Percentiles rank a stretch among this genome's conserved stretches.
Conservation (phyloP, 2,329 filamentous ascomycete genomes). For the Scedosporium boydii region DNA sequence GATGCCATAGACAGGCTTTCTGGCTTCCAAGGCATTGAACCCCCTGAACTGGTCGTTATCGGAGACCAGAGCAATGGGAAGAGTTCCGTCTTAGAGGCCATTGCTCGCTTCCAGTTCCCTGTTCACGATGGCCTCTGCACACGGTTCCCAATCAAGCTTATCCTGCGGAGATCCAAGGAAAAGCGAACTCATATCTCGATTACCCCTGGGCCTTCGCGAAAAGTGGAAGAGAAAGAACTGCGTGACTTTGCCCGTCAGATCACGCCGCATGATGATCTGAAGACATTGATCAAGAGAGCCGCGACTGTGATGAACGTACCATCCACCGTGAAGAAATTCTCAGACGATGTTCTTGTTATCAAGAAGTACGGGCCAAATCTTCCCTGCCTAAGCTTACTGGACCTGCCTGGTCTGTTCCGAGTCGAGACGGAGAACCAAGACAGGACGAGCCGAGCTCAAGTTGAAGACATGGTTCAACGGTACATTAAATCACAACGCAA, state of each 20-base stretch:
- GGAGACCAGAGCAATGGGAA: neutral
- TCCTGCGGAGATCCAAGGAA: neutral
- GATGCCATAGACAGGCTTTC: neutral
- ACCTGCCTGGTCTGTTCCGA: neutral
- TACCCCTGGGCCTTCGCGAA: neutral
- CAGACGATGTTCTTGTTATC: neutral
- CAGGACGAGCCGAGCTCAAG: neutral
- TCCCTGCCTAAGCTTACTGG: neutral
- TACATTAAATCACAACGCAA: neutral
- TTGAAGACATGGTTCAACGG: neutral
- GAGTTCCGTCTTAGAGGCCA: neutral
- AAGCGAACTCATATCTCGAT: neutral
- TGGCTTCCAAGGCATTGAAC: neutral
- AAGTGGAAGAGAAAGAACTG: neutral
- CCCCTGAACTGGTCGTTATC: neutral
- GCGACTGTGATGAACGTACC: neutral
- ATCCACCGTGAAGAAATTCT: neutral
- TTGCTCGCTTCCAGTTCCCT: neutral
- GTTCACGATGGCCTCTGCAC: neutral
- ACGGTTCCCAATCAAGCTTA: neutral
- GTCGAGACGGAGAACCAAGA: neutral
- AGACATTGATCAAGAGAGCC: neutral
- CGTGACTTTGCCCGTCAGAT: neutral
- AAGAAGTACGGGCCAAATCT: neutral
- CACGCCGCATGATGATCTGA: neutral